Conservation (phyloP, 768 basidiomycete species). For the Pisolithus tinctorius region DNA sequence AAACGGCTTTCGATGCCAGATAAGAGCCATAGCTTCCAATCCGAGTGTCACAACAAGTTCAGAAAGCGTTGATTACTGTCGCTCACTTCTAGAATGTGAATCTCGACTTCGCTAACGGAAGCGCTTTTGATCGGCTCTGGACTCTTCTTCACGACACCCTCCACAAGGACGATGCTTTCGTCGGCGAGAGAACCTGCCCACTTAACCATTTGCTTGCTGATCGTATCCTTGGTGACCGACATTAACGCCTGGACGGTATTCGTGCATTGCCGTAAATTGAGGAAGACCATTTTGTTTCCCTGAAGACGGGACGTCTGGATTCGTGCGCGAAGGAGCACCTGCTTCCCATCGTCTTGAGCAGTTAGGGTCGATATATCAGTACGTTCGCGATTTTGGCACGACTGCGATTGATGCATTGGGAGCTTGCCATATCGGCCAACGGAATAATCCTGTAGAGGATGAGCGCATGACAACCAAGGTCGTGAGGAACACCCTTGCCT, state of each 20-base stretch:
- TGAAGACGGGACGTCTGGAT: slow-evolving; percentile 89
- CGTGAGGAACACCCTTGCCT: slow-evolving; percentile 14
- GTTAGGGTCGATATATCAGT: slow-evolving; percentile 61
- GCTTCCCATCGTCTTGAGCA: slow-evolving; percentile 57
- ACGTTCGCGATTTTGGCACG: slow-evolving; percentile 55
- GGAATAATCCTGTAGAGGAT: slow-evolving; percentile 58
- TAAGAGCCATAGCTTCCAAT: slow-evolving; percentile 65
- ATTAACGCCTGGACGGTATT: slow-evolving; percentile 85
- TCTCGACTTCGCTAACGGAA: slow-evolving; percentile 79
- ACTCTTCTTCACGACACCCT: slow-evolving; percentile 74
- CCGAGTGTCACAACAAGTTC: not conserved
- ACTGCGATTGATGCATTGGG: slow-evolving; percentile 88
- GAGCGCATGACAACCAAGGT: slow-evolving; percentile 28
- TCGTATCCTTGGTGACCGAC: slow-evolving; percentile 57
- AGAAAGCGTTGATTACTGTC: not conserved
- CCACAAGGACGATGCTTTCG: slow-evolving; percentile 90
- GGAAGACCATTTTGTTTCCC: slow-evolving; percentile 93
- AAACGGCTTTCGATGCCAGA: slow-evolving; percentile 73
- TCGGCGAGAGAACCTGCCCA: slow-evolving; percentile 72
- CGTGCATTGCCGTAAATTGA: slow-evolving; percentile 83
- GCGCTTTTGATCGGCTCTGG: slow-evolving; percentile 89
- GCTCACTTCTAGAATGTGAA: slow-evolving; percentile 74
- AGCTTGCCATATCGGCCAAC: slow-evolving; percentile 77
- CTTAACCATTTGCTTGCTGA: slow-evolving; percentile 97
- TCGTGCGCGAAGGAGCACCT: slow-evolving; percentile 80